phyloP scores from a whole-genome alignment of 306 rosid species.

The Castanea crenata region DNA sequence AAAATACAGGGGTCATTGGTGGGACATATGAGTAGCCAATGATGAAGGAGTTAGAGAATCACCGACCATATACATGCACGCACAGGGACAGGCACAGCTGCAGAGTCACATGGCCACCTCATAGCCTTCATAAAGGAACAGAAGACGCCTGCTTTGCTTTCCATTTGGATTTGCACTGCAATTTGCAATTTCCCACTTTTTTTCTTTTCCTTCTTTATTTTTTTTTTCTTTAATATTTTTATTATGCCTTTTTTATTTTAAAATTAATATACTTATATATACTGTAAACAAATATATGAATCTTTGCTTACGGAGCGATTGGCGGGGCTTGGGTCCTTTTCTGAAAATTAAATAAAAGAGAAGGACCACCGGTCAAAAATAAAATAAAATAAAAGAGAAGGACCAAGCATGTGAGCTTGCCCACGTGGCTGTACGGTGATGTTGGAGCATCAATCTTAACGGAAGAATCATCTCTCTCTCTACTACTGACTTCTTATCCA shows the following conservation, averaged over 20 bases:
- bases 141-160: background rate
- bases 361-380: background rate
- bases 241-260: background rate
- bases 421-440: constrained; percentile 30
- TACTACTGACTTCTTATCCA: background rate
- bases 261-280: background rate
- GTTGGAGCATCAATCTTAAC: constrained; percentile 21
- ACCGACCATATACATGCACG: background rate
- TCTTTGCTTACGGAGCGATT: constrained; percentile 33
- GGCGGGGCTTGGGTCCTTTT: background rate
- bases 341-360: background rate
- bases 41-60: background rate
- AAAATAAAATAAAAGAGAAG: background rate
- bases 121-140: background rate
- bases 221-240: background rate
- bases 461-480: background rate
- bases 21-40: background rate
- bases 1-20: background rate
- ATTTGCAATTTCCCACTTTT: background rate
- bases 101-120: background rate
- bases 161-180: background rate
- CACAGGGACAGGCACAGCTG: no score
- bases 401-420: background rate
- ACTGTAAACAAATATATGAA: background rate
- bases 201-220: background rate